A percentile compares a stretch with the other conserved stretches of the same genome.
phyloP scores from a whole-genome alignment of 208 protist species.

The Angomonas desouzai region DNA sequence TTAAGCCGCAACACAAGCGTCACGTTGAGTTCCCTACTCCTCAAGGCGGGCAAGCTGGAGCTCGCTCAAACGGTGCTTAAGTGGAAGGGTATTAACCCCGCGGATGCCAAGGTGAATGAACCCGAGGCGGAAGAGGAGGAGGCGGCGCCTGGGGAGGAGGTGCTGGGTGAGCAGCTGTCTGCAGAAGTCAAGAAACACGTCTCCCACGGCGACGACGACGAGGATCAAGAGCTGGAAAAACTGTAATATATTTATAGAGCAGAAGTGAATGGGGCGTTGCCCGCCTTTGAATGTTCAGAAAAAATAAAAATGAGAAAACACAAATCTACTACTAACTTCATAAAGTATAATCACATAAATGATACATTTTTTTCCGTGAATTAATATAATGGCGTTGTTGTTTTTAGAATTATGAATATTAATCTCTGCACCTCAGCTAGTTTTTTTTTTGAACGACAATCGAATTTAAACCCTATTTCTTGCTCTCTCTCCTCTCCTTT shows the following conservation, averaged over 20 bases:
- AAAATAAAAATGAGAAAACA: too few species aligned
- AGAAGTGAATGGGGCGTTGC: background rate
- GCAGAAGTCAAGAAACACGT: constrained; percentile 11
- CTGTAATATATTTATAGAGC: background rate
- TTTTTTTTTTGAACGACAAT: too few species aligned
- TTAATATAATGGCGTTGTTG: too few species aligned
- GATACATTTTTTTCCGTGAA: too few species aligned
- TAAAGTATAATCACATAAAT: too few species aligned
- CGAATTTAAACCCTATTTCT: background rate
- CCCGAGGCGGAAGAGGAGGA: background rate
- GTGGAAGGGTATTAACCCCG: constrained; percentile 61
- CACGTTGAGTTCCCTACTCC: constrained; percentile 80
- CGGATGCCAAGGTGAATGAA: background rate
- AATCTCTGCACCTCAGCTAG: too few species aligned
- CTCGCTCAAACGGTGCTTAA: constrained; percentile 83
- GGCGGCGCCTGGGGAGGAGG: background rate
- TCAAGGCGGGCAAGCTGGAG: constrained; percentile 85
- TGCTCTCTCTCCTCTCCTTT: background rate
- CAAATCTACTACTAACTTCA: too few species aligned
- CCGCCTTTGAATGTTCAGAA: too few species aligned
- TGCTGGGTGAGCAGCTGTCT: constrained; percentile 3
- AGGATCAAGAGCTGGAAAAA: constrained; percentile 9
- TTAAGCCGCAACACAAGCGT: constrained; percentile 83
- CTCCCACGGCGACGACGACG: background rate
- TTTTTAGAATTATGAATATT: too few species aligned